phyloP scores from a whole-genome alignment of 1,139 yeast genomes.

The Geotrichum klebahnii region DNA sequence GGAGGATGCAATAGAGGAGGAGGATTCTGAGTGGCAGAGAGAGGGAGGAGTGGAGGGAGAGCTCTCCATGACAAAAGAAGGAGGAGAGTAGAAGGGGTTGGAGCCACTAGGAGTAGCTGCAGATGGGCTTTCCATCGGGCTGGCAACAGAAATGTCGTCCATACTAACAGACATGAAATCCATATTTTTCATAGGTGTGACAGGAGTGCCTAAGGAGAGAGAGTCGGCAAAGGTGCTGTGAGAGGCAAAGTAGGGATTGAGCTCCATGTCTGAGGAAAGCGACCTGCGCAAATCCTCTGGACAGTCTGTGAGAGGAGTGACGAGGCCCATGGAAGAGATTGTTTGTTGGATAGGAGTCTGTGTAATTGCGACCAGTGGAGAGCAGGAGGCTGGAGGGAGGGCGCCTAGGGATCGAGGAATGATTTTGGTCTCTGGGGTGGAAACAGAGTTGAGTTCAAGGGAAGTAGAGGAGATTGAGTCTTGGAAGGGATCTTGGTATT shows the following conservation, averaged over 20 bases:
- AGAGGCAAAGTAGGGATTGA: slow-evolving; percentile 10
- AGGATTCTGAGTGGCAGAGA: slow-evolving; percentile 20
- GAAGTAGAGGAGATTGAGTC: slow-evolving; percentile 16
- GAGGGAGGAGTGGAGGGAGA: slow-evolving; percentile 21
- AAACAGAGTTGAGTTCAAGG: slow-evolving; percentile 8
- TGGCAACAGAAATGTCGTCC: neutral
- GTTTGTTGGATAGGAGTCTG: slow-evolving; percentile 19
- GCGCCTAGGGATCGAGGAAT: slow-evolving; percentile 17
- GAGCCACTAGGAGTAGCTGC: slow-evolving; percentile 26
- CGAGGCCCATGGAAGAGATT: slow-evolving; percentile 14
- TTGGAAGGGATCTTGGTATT: slow-evolving; percentile 2
- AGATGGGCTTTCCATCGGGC: no score
- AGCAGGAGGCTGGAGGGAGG: slow-evolving; percentile 15
- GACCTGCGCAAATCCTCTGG: slow-evolving; percentile 8
- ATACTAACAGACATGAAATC: neutral
- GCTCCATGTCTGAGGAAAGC: slow-evolving; percentile 6
- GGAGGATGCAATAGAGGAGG: slow-evolving; percentile 22
- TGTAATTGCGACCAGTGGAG: slow-evolving; percentile 19
- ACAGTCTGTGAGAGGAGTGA: slow-evolving; percentile 14
- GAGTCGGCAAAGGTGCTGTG: slow-evolving; percentile 16
- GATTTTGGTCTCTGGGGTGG: slow-evolving; percentile 22
- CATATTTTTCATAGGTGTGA: neutral
- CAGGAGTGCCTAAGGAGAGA: slow-evolving; percentile 5
- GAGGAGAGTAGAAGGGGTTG: slow-evolving; percentile 39
- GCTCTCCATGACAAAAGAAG: slow-evolving; percentile 30